Conservation (phyloP, 257 asterid species). For the Nicotiana knightiana region DNA sequence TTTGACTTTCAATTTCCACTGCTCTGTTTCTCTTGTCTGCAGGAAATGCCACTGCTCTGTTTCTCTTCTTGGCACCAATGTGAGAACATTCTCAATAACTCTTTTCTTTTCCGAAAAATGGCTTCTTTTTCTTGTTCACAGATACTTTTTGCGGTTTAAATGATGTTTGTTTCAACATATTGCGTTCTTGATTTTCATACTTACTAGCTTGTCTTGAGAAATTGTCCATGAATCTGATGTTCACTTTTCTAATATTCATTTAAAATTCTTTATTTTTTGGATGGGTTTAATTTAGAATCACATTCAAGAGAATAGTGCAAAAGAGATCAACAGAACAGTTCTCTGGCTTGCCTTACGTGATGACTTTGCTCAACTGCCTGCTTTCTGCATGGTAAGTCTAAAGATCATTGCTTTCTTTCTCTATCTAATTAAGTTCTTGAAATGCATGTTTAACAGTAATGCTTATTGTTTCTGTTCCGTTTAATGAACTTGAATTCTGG, state of each 20-base stretch:
- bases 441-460: not conserved
- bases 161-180: not conserved
- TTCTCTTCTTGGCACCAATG: constrained; percentile 84
- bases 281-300: constrained; percentile 38
- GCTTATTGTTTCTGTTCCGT: not conserved
- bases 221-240: not conserved
- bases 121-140: not conserved
- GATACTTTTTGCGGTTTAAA: not conserved
- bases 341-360: constrained; percentile 77
- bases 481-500: not conserved
- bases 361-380: constrained; percentile 88
- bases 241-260: not conserved
- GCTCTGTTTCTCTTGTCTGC: constrained; percentile 3
- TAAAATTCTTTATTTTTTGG: not conserved
- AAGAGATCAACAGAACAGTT: constrained; percentile 63
- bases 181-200: not conserved
- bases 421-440: not conserved
- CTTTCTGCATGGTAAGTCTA: constrained; percentile 61
- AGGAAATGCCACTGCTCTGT: constrained; percentile 78
- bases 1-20: not conserved
- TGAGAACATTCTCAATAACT: constrained; percentile 25
- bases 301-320: constrained; percentile 63
- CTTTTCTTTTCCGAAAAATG: not conserved
- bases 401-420: not conserved
- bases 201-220: not conserved